phyloP scores from a whole-genome alignment of 805 yeast genomes.

The Saturnispora quitensis region DNA sequence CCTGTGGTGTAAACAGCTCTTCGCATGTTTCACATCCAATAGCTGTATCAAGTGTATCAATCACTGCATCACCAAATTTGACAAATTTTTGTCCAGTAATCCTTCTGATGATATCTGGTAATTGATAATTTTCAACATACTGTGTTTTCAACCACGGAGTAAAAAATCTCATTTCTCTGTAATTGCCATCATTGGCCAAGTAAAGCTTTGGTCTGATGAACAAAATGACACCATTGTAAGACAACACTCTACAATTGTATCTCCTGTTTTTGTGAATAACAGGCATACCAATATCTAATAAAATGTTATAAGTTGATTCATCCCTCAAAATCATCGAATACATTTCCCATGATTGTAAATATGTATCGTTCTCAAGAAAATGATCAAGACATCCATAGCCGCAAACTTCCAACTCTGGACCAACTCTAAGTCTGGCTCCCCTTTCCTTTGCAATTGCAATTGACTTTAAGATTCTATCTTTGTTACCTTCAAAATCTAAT shows the following conservation, averaged over 20 bases:
- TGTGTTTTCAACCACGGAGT: conserved; percentile 87
- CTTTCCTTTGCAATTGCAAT: conserved; percentile 64
- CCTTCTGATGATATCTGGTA: conserved; percentile 63
- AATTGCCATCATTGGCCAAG: conserved; percentile 96
- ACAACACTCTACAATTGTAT: conserved; percentile 83
- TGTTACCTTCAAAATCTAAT: conserved; percentile 91
- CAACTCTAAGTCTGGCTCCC: conserved; percentile 82
- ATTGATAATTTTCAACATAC: conserved; percentile 57
- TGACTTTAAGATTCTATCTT: conserved; percentile 81
- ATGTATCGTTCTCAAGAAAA: conserved; percentile 82
- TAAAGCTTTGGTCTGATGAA: conserved; percentile 88
- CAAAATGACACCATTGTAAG: conserved; percentile 69
- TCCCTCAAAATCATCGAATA: conserved; percentile 65
- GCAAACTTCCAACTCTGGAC: conserved; percentile 91
- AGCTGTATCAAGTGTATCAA: conserved; percentile 75
- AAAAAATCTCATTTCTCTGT: conserved; percentile 94
- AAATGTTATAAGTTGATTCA: conserved; percentile 61
- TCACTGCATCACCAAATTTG: conserved; percentile 83
- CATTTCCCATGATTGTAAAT: conserved; percentile 91
- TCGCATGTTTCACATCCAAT: conserved; percentile 99
- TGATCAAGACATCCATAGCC: conserved; percentile 96
- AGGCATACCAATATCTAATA: conserved; percentile 94
- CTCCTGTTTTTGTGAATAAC: conserved; percentile 77
- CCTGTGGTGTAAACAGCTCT: conserved; percentile 91
- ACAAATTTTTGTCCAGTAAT: conserved; percentile 51